Evolutionary conservation across 2,329 filamentous ascomycete genomes (phyloP), one percentile per base, ranked within the genome.

Genomic region (Epichloe hybrida): DNA sequence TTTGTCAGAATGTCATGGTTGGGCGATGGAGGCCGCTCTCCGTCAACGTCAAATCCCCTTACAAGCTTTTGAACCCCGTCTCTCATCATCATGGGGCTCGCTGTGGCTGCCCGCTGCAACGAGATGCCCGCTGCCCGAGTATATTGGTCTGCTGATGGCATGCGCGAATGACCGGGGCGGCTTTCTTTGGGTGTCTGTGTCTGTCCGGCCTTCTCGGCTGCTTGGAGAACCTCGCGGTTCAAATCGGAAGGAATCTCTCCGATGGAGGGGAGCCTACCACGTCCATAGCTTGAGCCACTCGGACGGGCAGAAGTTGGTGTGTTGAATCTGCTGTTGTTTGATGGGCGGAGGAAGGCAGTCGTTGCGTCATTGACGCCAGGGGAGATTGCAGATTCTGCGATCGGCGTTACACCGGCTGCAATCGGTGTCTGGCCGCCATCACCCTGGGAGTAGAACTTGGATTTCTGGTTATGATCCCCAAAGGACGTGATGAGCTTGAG

Each of bases 401-500:
- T 96, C 0, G 91, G 91, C 0, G 91, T 97, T 0, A 86, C 78
- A n/a, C 85, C 88, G 1, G 82, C 83, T 9, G 86, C 86, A 56
- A 89, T 84, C 0, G 89, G 89, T 0, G 89, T 95, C 57, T 72
- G 72, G 8, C 77, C 77, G 37, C 74, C 77, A 47, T 82, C 79
- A 6, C 66, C 69, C 39, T 70, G 64, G 0, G 72, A 69, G 57
- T 83, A 80, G 67, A 87, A 81, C 66, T 80, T 81, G 49, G 82
- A 79, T 54, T 83, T 82, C 21, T 72, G 71, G 4, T 69, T 69
- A 44, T 73, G 72, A 46, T 82, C 79, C 7, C 81, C 85, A 60
- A 98, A 97, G 0, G 86, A 84, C 0, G 93, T 97, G 59, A 97
- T 94, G 2, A 97, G 77, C 65, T 94, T 95, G 53, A 97, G 72